Evolutionary conservation across 208 protist genomes (phyloP), one percentile per base, ranked within the genome.

Genomic region (Novymonas esmeraldas): DNA sequence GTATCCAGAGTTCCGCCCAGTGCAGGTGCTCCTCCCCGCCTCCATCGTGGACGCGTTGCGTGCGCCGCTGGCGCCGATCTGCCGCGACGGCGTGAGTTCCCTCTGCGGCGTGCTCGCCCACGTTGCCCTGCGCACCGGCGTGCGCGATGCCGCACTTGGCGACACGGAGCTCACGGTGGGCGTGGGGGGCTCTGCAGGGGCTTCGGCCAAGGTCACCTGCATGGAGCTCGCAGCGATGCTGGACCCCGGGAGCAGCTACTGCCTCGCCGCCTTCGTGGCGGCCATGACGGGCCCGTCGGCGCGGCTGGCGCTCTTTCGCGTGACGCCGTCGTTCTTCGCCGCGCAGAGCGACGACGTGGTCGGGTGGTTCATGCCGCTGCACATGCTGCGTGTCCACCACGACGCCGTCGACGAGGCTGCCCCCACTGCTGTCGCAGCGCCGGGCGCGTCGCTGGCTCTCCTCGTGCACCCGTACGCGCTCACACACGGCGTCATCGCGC

Each of bases 1-100:
- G 36, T 76, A 58, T 62, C 20, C 70, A 3, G n/a, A 54, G 10
- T 60, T 52, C 24, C 22, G 18, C 16, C 70, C 70, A 7, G 54
- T 55, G n/a, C 70, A 68, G 28, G 56, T 68, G 34, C 70, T 76
- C 31, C 3, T 67, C 48, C 24, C 59, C 1, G 31, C 22, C 38
- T 14, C 26, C 13, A 18, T 39, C 14, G 5, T 76, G 11, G 46
- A 66, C 16, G 41, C 22, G 6, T 6, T 62, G 55, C 29, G 41
- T 38, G 55, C 38, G 18, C 56, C 65, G 11, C 65, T 57, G 55
- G 9, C 6, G 33, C 24, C 36, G 1, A n/a, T 38, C 3, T 28
- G 20, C 20, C 3, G 22, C 34, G 24, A 33, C 24, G 0, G 20
- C 54, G 26, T 38, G 55, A 6, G 10, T 14, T 14, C 24, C 33